Base-by-base conservation (phyloP, 352 stramenopile genomes). In the Peronosclerospora sorghi region DNA sequence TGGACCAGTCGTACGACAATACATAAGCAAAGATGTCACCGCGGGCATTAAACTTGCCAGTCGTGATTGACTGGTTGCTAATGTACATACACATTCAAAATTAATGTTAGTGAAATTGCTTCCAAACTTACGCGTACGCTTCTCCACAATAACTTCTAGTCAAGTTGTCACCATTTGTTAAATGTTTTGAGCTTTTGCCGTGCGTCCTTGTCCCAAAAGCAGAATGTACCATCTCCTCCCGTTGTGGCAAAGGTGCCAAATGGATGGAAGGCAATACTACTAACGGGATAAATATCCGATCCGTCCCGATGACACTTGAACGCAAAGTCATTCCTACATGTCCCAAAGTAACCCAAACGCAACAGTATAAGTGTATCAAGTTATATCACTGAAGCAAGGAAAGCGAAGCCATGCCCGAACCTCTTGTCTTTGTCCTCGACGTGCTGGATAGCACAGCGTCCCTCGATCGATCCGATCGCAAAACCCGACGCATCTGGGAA, bases 161-260 rank as follows among this genome's bases (percentile, higher is more conserved):
- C 30, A n/a, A 18, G 5, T n/a, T 17, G 9, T 9, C 30, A 35
- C 72, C 65, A 72, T 69, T 87, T 92, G 45, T 57, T 59, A 40
- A 91, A 93, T 7, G 63, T 68, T 71, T 98, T 98, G 40, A 98
- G 79, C 48, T 95, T 84, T 64, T 98, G 92, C 24, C 96, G 96
- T 14, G 92, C 95, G 56, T 98, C 93, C 68, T 98, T 98, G 73
- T 98, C 95, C 95, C 95, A 98, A 68, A 98, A 98, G 60, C 93
- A 97, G 49, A 95, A 97, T 29, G 95, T 90, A 36, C 94, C 94
- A 58, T 98, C 95, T 19, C 78, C 74, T 10, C 95, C 95, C 5
- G 94, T 87, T 10, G 95, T 98, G 2, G 93, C 83, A 64, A 98
- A 98, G n/a, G 92, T 98, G 26, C 94, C 94, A 52, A 87, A 84